Percentiles rank a stretch among this genome's conserved stretches.
phyloP scores from a whole-genome alignment of 495 filamentous ascomycete species.

The Neurospora intermedia region DNA sequence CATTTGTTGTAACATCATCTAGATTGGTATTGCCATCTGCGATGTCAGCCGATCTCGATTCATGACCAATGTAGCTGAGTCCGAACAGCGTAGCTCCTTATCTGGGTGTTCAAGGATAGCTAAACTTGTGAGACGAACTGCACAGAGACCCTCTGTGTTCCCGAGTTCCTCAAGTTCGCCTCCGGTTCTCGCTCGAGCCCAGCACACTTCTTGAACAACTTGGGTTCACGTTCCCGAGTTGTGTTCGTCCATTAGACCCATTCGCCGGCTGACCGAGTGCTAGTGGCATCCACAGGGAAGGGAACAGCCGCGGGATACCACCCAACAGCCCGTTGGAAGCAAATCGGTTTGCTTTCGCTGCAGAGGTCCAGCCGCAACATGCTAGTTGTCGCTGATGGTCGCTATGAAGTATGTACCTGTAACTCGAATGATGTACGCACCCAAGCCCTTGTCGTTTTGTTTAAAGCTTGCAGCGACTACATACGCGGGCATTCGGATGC shows the following conservation, averaged over 20 bases:
- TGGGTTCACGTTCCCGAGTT: not conserved
- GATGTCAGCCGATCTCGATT: slow-evolving; percentile 5
- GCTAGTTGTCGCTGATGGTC: not conserved
- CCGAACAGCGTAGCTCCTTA: slow-evolving; percentile 1
- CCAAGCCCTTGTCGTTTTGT: not conserved
- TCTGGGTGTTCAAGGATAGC: slow-evolving; percentile 14
- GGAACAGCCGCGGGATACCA: not conserved
- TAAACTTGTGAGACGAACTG: slow-evolving; percentile 32
- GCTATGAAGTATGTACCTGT: not conserved
- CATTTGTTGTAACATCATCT: slow-evolving; percentile 1
- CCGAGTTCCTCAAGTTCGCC: slow-evolving; percentile 6
- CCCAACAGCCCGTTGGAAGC: not conserved
- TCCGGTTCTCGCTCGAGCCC: slow-evolving; percentile 7
- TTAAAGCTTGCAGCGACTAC: not conserved
- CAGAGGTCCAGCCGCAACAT: not conserved
- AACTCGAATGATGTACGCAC: not conserved
- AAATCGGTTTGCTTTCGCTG: not conserved
- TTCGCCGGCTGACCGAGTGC: not conserved
- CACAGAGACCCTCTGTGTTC: slow-evolving; percentile 20
- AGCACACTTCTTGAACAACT: not conserved
- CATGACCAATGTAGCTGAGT: not conserved
- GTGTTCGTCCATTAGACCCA: not conserved
- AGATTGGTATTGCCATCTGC: slow-evolving; percentile 5
- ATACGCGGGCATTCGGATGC: not conserved
- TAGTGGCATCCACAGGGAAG: not conserved